Evolutionary conservation across 306 rosid genomes (phyloP), one percentile per base, ranked within the genome.

Genomic region (Trifolium pratense): DNA sequence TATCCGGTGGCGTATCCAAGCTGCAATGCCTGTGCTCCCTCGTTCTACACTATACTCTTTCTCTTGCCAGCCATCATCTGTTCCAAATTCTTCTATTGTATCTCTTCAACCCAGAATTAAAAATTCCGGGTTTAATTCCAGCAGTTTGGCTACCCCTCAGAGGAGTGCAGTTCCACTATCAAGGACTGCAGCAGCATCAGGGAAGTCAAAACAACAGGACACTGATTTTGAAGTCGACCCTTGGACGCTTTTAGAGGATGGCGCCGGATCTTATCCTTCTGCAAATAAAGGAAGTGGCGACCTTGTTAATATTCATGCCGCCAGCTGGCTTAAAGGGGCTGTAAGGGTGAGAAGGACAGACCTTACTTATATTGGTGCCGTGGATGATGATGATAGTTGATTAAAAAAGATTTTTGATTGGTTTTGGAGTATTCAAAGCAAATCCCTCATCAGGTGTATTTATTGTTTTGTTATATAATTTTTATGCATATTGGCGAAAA

Each of bases 301-400:
- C 77, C 83, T 80, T 69, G 90, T 78, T 36, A 88, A 85, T 75
- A 87, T 91, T 82, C 90, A 84, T 70, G 98, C 98, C 16, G 82
- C 90, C 14, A 75, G 89, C 83, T 93, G 91, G 92, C 97, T 93
- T n/a, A 93, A 91, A 78, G 98, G 98, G 75, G 88, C 98, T 4
- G 87, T 93, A 43, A 87, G 98, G 75, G 91, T 87, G 61, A 88
- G 98, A 68, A 88, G 98, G 37, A 89, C 89, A 12, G 98, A 91
- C 80, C 89, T 93, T 66, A 89, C 96, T 16, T 93, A 93, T 76
- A 77, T 91, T 72, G 97, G 98, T 48, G 86, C 91, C 0, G 83
- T 89, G 83, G 97, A 93, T 23, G 98, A 91, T 31, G 97, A 91
- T 31, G 97, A 91, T 77, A 91, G 88, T 85, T 93, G 89, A 91